These are phyloP conservation scores for Talaromyces adpressus DNA, from an alignment of 495 filamentous ascomycete species.

Conservation along the genomic window DNA sequence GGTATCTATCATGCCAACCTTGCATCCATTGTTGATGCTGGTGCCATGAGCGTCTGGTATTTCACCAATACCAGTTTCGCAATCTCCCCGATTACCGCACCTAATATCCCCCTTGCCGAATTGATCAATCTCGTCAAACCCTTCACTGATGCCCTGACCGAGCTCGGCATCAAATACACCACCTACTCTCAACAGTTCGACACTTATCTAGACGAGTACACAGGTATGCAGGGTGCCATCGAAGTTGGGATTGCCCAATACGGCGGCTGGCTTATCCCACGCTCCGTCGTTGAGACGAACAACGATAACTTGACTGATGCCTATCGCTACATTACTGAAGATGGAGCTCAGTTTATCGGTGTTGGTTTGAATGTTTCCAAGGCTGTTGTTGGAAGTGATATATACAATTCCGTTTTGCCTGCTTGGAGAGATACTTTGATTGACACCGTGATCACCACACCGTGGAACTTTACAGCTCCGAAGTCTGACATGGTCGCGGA, in stretches of 20 bases:
- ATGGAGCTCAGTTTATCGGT: conserved; percentile 40
- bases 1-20: conserved; percentile 31
- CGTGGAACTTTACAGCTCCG: conserved; percentile 35
- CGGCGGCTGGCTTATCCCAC: conserved; percentile 55
- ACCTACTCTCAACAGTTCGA: conserved; percentile 21
- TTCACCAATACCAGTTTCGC: conserved; percentile 41
- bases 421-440: conserved; percentile 52
- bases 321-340: conserved; percentile 33
- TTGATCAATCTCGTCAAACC: conserved; percentile 16
- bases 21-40: conserved; percentile 40
- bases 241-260: conserved; percentile 43
- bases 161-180: conserved; percentile 24
- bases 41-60: conserved; percentile 43
- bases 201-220: conserved; percentile 39
- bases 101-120: conserved; percentile 22
- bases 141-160: conserved; percentile 19
- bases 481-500: conserved; percentile 28
- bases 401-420: conserved; percentile 48
- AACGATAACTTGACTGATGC: conserved; percentile 36
- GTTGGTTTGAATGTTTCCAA: conserved; percentile 11
- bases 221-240: conserved; percentile 23
- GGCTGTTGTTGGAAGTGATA: conserved; percentile 35
- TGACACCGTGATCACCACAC: conserved; percentile 28
- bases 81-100: conserved; percentile 33
- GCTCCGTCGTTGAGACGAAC: conserved; percentile 37